Evolutionary conservation across 371 early-diverging fungal genomes (phyloP), one percentile per base, ranked within the genome.

Genomic region (Lichtheimia ramosa): DNA sequence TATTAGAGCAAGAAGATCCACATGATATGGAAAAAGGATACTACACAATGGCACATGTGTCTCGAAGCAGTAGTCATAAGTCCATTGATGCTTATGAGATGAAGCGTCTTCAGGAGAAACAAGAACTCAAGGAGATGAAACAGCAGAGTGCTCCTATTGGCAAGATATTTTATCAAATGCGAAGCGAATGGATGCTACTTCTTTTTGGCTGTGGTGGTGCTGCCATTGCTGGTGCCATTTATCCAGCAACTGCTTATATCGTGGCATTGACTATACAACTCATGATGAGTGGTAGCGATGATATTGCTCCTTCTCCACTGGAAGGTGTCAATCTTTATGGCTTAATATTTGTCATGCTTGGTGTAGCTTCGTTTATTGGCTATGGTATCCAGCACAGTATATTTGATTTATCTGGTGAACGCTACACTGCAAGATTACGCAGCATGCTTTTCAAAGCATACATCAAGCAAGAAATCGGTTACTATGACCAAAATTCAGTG

Each of bases 391-490:
- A 70, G 42, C 59, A 46, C 23, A 46, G 61, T 18, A 54, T 63
- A 1, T 78, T 81, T 59, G 77, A 78, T 56, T 55, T 77, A 50
- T 67, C 79, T 8, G 82, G 81, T 39, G 87, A 83, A 61, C 69
- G 65, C 1, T 73, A 85, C 46, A 86, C 88, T 3, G 65, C 66
- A 13, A 79, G 85, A 18, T 56, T 91, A 23, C 75, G 91, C 13
- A 66, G 65, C 18, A 53, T 56, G 54, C 48, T 80, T 0, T 89
- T 91, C 71, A 61, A 65, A 15, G 73, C 84, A 12, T 75, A 86
- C 43, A 59, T 89, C 56, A 59, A 75, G 39, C 96, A 94, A 74
- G 92, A 94, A 49, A 87, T 92, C 56, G 87, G 74, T 3, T 96
- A 82, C 73, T 96, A 91, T 71, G 88, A 88, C 48, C 77, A 83